A percentile compares a stretch with the other conserved stretches of the same genome.
Conservation (phyloP, 345 rosid species). For the Acer campestre region DNA sequence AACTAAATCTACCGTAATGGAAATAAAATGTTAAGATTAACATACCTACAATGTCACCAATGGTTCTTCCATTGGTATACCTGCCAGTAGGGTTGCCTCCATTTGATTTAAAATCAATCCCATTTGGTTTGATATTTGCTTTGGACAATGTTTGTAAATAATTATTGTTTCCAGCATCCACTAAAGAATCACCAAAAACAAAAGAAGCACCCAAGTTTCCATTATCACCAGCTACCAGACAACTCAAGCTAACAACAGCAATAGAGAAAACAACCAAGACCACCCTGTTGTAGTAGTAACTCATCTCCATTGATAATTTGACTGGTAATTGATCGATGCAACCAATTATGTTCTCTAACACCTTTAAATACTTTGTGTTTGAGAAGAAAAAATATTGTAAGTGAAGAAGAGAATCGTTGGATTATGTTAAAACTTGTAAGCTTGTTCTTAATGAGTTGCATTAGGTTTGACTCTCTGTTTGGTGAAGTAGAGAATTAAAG, state of each 20-base stretch:
- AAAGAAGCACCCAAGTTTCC: conserved; percentile 57
- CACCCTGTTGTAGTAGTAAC: background rate
- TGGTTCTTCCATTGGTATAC: conserved; percentile 87
- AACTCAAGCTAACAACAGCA: conserved; percentile 13
- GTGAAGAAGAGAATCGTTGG: conserved; percentile 3
- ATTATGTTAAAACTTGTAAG: conserved; percentile 37
- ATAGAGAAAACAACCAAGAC: conserved; percentile 17
- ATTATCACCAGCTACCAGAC: conserved; percentile 14
- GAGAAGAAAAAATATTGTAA: too few species aligned
- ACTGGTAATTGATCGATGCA: background rate
- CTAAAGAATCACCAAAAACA: conserved; percentile 84
- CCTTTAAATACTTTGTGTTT: background rate
- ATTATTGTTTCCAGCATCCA: conserved; percentile 90
- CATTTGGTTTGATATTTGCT: conserved; percentile 84
- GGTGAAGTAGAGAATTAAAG: background rate
- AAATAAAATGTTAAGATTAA: background rate
- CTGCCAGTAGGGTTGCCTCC: conserved; percentile 91
- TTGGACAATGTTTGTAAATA: conserved; percentile 73
- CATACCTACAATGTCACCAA: conserved; percentile 78
- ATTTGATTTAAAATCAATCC: conserved; percentile 74
- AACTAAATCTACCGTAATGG: too few species aligned
- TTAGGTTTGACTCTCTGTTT: conserved; percentile 44
- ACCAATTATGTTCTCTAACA: background rate
- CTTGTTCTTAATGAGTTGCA: conserved; percentile 26
- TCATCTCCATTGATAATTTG: background rate